Base-by-base conservation (phyloP, 768 basidiomycete genomes). In the Lentinus tigrinus region DNA sequence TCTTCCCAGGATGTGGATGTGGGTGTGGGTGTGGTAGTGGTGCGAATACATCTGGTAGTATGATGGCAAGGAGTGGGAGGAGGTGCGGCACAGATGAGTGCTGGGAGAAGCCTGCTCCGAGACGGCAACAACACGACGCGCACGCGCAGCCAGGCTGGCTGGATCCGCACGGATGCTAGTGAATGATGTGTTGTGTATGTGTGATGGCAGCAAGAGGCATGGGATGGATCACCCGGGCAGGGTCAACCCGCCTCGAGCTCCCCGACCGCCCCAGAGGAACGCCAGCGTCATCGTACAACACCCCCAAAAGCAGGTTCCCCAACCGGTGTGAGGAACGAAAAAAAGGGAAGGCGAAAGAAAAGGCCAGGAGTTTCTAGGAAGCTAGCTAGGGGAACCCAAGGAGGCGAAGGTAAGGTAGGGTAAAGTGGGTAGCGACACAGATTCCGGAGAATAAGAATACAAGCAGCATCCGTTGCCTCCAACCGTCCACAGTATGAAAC, bases 371-470 rank as follows among this genome's bases (percentile, higher is more conserved):
- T 36, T 31, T 54, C 55, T 46, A 61, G 27, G 39, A 34, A 31
- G 44, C 24, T n/a, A 38, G 24, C 43, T 23, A 13, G 37, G 34
- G 16, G 16, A 28, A 27, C 31, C 31, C 31, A 31, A 31, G 31
- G 24, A 28, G 13, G 17, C 24, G 28, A 14, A 38, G 17, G 31
- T 7, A 38, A n/a, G 52, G 40, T 19, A 40, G 21, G 46, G 23
- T 19, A 48, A 19, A 23, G 24, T 58, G 47, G 24, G 55, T 52
- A 56, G 39, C 51, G 44, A 60, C 34, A 51, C 49, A 44, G 40
- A 47, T 51, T 36, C 50, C 54, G 54, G 54, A 37, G 60, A 61
- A 61, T 61, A 61, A 61, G 56, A 57, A 61, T 61, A 61, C 60
- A 61, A 61, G 60, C 54, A 57, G 55, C 36, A 57, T 61, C 60